Base-by-base conservation (phyloP, 306 rosid species). In the Vicia villosa region DNA sequence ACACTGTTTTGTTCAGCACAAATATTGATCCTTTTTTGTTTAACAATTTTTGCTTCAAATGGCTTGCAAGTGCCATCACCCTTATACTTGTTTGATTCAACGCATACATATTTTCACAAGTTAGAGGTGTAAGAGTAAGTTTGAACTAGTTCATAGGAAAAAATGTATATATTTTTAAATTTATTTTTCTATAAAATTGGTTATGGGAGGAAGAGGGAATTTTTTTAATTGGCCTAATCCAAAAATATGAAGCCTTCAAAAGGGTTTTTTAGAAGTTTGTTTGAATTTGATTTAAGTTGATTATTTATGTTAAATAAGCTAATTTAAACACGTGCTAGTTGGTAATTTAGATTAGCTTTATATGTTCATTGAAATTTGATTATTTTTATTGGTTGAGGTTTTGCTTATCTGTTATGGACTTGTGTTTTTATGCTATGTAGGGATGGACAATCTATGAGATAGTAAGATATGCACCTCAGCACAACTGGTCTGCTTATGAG, bases 401-500 rank as follows among this genome's bases (percentile, higher is more conserved):
- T 72, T 65, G 19, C 16, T 52, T 66, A 49, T 63, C 20, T 55
- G 57, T 8, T 38, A 10, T 20, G 28, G 68, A 70, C 66, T 75
- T 21, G 16, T 60, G 56, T 45, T 72, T 79, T 66, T 10, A 34
- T 60, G 4, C 13, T 42, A 58, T 72, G 13, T 52, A 92, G 98
- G 98, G 97, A 70, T 94, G 98, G 98, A 90, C 98, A 6, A 43
- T 94, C 20, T 94, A 8, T 77, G 98, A 94, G 90, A 94, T 94
- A 56, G 32, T 94, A 68, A 83, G 96, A 80, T 94, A 94, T 69
- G 97, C 97, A 40, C 96, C 97, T 58, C 92, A 84, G 79, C 97
- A 94, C 79, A 90, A 90, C 83, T 94, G 98, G 97, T 80, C 63
- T 47, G 98, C 98, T 68, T 94, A 94, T 76, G 98, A 88, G 88